A percentile compares a stretch with the other conserved stretches of the same genome.
phyloP scores from a whole-genome alignment of 805 yeast genomes.

The Tetrapisispora fleetii region DNA sequence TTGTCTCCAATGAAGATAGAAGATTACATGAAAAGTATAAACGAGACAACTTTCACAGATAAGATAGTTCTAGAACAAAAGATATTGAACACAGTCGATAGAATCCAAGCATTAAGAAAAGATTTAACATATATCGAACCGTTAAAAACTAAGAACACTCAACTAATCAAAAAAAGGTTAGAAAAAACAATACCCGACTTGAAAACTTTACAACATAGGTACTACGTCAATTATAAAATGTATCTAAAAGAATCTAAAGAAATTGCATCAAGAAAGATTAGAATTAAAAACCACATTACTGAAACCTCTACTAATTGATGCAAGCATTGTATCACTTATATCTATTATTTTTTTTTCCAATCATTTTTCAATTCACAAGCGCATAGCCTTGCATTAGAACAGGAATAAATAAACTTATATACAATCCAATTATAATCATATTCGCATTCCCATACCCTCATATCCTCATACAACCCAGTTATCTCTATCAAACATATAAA shows the following conservation, averaged over 20 bases:
- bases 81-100: not conserved
- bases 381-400: too few species aligned
- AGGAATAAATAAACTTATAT: too few species aligned
- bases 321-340: too few species aligned
- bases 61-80: not conserved
- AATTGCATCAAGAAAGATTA: not conserved
- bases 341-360: too few species aligned
- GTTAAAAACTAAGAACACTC: constrained; percentile 8
- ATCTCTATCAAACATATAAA: too few species aligned
- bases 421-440: too few species aligned
- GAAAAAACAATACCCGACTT: constrained; percentile 12
- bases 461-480: too few species aligned
- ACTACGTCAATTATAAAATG: constrained; percentile 14
- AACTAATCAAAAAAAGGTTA: constrained; percentile 6
- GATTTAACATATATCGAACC: constrained; percentile 11
- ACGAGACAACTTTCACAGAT: not conserved
- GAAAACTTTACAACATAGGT: constrained; percentile 12
- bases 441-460: too few species aligned
- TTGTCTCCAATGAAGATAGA: not conserved
- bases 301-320: not conserved
- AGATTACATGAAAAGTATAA: not conserved
- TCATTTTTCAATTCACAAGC: too few species aligned
- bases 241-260: constrained; percentile 14
- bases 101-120: constrained; percentile 1
- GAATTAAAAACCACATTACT: not conserved